These are phyloP conservation scores for Xanthoconium purpureum DNA, from an alignment of 768 basidiomycete genomes.

Conservation along the genomic window DNA sequence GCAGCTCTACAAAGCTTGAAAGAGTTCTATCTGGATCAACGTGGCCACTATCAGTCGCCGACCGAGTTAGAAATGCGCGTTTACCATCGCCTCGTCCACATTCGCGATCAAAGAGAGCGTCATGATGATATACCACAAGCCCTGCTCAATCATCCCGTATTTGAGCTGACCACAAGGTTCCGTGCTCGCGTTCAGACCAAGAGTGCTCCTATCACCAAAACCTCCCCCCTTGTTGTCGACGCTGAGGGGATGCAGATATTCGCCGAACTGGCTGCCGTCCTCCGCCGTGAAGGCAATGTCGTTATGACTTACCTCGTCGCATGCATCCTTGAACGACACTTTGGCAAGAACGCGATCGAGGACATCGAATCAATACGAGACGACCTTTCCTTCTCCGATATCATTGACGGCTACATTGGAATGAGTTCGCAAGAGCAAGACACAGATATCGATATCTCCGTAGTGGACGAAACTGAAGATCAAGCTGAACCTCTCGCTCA, in stretches of 20 bases:
- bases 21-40: slow-evolving; percentile 88
- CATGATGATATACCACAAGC: slow-evolving; percentile 67
- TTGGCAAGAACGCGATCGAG: slow-evolving; percentile 77
- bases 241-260: slow-evolving; percentile 64
- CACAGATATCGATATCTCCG: slow-evolving; percentile 25
- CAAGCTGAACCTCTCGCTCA: slow-evolving; percentile 4
- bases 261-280: slow-evolving; percentile 54
- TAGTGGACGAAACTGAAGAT: slow-evolving; percentile 21
- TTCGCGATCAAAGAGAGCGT: slow-evolving; percentile 78
- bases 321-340: slow-evolving; percentile 83
- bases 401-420: slow-evolving; percentile 62
- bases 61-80: slow-evolving; percentile 95
- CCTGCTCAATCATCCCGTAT: slow-evolving; percentile 70
- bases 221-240: slow-evolving; percentile 61
- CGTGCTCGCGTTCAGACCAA: slow-evolving; percentile 76
- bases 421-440: slow-evolving; percentile 25
- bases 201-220: slow-evolving; percentile 72
- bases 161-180: slow-evolving; percentile 79
- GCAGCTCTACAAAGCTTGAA: slow-evolving; percentile 90
- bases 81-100: slow-evolving; percentile 89
- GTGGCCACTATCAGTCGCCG: slow-evolving; percentile 61
- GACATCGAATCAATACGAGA: slow-evolving; percentile 67
- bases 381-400: slow-evolving; percentile 52
- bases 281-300: slow-evolving; percentile 61
- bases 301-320: slow-evolving; percentile 86